Evolutionary conservation across 768 basidiomycete species (phyloP).

Genomic region (Russula emetica): DNA sequence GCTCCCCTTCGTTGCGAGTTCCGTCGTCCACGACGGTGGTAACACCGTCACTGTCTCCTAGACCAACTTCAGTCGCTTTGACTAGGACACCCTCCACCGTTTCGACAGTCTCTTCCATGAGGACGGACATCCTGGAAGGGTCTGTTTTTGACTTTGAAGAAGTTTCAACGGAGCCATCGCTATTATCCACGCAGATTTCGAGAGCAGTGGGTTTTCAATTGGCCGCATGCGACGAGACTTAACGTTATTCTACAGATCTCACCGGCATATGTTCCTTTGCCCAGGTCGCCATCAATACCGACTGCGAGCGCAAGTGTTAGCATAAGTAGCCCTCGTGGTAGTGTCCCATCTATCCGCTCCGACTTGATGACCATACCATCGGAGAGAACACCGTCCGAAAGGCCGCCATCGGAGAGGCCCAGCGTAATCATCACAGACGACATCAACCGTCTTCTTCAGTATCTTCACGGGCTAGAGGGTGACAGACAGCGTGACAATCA

Average conservation of each 20-base stretch:
- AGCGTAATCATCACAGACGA: slow-evolving; percentile 48
- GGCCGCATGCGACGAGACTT: slow-evolving; percentile 7
- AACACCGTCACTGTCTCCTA: slow-evolving; percentile 21
- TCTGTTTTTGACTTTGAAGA: slow-evolving; percentile 34
- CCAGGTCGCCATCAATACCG: slow-evolving; percentile 38
- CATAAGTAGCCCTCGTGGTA: slow-evolving; percentile 45
- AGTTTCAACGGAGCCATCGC: slow-evolving; percentile 53
- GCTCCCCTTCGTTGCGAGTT: slow-evolving; percentile 34
- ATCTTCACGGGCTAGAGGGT: slow-evolving; percentile 61
- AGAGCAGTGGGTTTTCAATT: slow-evolving; percentile 32
- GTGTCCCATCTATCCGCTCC: slow-evolving; percentile 47
- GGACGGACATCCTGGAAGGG: slow-evolving; percentile 33
- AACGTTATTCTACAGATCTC: slow-evolving; percentile 31
- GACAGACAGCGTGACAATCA: slow-evolving; percentile 58
- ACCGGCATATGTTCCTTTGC: slow-evolving; percentile 34
- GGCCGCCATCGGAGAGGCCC: slow-evolving; percentile 34
- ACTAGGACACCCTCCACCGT: slow-evolving; percentile 35
- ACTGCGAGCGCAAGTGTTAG: slow-evolving; percentile 46
- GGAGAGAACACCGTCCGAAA: slow-evolving; percentile 26
- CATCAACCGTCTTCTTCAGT: slow-evolving; percentile 49
- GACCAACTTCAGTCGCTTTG: slow-evolving; percentile 30
- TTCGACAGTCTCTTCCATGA: slow-evolving; percentile 35
- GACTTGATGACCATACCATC: slow-evolving; percentile 44
- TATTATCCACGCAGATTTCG: slow-evolving; percentile 43
- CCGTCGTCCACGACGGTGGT: slow-evolving; percentile 28